These are phyloP conservation scores for Pyrus hybrid DNA, from an alignment of 331 rosid species.

Conservation along the genomic window DNA sequence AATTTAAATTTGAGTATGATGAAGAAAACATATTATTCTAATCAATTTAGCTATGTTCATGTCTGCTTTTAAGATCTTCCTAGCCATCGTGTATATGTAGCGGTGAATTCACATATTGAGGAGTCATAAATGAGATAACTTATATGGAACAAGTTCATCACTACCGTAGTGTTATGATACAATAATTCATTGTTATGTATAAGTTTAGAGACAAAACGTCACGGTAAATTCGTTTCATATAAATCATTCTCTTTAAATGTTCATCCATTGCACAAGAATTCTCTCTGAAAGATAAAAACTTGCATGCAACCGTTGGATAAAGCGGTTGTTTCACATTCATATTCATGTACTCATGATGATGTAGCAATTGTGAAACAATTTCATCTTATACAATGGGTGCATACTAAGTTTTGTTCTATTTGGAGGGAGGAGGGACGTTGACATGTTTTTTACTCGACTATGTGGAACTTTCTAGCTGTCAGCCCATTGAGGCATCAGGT, in stretches of 20 bases:
- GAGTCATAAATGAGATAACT: background rate
- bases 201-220: no score
- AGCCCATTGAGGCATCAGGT: background rate
- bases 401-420: background rate
- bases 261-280: background rate
- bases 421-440: background rate
- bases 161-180: no score
- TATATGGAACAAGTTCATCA: no score
- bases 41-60: background rate
- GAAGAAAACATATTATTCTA: no score
- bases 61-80: no score
- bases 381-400: background rate
- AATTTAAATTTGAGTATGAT: no score
- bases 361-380: background rate
- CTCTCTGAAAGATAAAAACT: no score
- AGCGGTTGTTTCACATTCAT: no score
- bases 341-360: no score
- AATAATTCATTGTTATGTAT: background rate
- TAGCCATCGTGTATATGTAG: no score
- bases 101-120: background rate
- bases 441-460: background rate
- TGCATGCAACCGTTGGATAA: no score
- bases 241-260: background rate
- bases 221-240: no score
- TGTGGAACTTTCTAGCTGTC: slow-evolving; percentile 20